Evolutionary conservation across 768 basidiomycete species (phyloP).

Genomic region (Russula foetens): DNA sequence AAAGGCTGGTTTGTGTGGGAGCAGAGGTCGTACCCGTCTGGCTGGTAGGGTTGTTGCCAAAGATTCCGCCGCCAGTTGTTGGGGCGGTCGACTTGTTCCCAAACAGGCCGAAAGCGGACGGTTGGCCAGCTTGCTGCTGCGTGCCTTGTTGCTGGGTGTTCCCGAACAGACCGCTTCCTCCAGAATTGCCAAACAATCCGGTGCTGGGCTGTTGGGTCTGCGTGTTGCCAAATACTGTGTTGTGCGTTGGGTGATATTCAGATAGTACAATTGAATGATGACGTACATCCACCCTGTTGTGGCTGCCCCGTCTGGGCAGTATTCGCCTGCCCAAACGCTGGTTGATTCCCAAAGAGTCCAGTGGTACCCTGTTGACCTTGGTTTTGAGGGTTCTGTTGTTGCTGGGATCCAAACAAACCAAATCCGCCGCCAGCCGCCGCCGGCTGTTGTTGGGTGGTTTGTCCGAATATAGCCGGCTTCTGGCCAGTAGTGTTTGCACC

Average conservation of each 20-base stretch:
- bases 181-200: constrained; percentile 14
- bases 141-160: constrained; percentile 14
- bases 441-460: constrained; percentile 15
- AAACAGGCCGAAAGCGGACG: constrained; percentile 25
- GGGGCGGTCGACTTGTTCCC: constrained; percentile 28
- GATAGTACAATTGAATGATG: neutral
- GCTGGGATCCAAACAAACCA: constrained; percentile 28
- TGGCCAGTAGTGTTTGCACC: constrained; percentile 19
- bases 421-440: constrained; percentile 14
- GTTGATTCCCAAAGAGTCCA: constrained; percentile 21
- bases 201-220: constrained; percentile 20
- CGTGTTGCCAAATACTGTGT: constrained; percentile 21
- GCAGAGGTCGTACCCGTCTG: constrained; percentile 19
- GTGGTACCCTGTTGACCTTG: constrained; percentile 25
- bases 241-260: neutral
- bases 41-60: constrained; percentile 30
- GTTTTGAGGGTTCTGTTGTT: constrained; percentile 31
- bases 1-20: constrained; percentile 20
- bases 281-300: constrained; percentile 21
- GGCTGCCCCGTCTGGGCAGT: constrained; percentile 15
- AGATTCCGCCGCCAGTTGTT: constrained; percentile 31
- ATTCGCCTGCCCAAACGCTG: constrained; percentile 15
- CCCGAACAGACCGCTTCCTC: constrained; percentile 17
- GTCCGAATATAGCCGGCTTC: constrained; percentile 22
- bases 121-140: constrained; percentile 15